Conservation (phyloP, 2,329 filamentous ascomycete genomes). For the Ophiocordyceps camponoti-leonardi region DNA sequence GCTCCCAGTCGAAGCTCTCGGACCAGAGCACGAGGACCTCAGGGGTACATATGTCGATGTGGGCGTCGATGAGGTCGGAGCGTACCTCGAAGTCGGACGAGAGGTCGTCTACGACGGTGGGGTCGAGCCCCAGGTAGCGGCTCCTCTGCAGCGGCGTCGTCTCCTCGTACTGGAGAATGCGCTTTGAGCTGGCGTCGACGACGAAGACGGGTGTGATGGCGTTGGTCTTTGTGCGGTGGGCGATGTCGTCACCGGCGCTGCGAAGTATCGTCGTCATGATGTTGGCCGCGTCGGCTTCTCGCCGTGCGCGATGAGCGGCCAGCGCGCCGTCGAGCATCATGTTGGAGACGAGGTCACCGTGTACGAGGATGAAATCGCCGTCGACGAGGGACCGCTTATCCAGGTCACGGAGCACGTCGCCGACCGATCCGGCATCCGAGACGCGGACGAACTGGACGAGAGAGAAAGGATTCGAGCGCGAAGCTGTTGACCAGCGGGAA, state of each 20-base stretch:
- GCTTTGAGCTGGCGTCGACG: constrained; percentile 59
- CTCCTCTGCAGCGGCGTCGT: constrained; percentile 52
- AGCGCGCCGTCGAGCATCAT: constrained; percentile 67
- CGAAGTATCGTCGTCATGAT: constrained; percentile 95
- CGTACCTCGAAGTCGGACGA: constrained; percentile 63
- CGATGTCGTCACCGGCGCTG: constrained; percentile 44
- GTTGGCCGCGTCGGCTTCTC: constrained; percentile 73
- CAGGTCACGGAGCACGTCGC: constrained; percentile 87
- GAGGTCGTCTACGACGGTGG: constrained; percentile 56
- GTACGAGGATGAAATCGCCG: constrained; percentile 82
- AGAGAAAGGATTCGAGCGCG: constrained; percentile 48
- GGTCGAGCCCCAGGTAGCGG: constrained; percentile 55
- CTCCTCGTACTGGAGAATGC: constrained; percentile 90
- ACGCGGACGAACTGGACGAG: constrained; percentile 74
- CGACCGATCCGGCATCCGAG: constrained; percentile 64
- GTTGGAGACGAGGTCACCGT: constrained; percentile 85
- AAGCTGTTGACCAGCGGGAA: constrained; percentile 52
- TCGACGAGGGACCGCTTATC: constrained; percentile 73
- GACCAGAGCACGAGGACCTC: constrained; percentile 92
- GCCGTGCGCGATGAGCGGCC: constrained; percentile 61
- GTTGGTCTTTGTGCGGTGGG: constrained; percentile 62
- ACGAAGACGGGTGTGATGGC: constrained; percentile 71
- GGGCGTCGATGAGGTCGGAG: constrained; percentile 79
- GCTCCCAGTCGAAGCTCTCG: constrained; percentile 93
- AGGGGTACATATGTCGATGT: constrained; percentile 93